These are phyloP conservation scores for Talaromyces sp. DNA, from an alignment of 2,329 filamentous ascomycete genomes.

Conservation along the genomic window DNA sequence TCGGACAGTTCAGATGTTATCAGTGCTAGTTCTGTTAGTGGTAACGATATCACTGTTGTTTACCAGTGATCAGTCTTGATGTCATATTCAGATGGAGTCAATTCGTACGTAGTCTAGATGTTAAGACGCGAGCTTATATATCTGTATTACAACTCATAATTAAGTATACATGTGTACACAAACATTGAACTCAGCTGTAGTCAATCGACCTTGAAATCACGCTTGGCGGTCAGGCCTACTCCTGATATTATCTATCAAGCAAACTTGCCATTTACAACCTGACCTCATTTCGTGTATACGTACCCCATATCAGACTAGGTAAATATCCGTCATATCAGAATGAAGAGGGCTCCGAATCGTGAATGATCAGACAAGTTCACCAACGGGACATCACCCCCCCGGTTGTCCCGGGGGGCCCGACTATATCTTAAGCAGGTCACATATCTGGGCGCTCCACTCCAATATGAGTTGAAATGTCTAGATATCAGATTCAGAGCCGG, in stretches of 20 bases:
- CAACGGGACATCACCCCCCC: no score
- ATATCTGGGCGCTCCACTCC: no score
- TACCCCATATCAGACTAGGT: no score
- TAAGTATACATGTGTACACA: neutral
- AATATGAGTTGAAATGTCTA: no score
- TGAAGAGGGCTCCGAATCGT: no score
- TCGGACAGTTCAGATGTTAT: constrained; percentile 8
- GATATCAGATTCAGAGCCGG: no score
- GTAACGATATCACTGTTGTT: constrained; percentile 9
- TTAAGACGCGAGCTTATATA: neutral
- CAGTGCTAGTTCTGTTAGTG: constrained; percentile 1
- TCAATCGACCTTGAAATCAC: neutral
- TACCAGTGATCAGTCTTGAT: constrained; percentile 4
- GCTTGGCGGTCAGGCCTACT: neutral
- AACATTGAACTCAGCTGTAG: neutral
- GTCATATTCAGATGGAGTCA: no score
- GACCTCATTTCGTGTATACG: neutral
- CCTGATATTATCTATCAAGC: neutral
- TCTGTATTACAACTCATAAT: neutral
- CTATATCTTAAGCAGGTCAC: no score
- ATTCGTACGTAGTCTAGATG: neutral
- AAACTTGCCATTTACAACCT: neutral
- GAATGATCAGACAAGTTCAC: no score
- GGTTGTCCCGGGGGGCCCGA: no score
- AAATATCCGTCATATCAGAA: no score